Evolutionary conservation across 2,329 filamentous ascomycete species (phyloP).

Genomic region (Neofusicoccum parvum): DNA sequence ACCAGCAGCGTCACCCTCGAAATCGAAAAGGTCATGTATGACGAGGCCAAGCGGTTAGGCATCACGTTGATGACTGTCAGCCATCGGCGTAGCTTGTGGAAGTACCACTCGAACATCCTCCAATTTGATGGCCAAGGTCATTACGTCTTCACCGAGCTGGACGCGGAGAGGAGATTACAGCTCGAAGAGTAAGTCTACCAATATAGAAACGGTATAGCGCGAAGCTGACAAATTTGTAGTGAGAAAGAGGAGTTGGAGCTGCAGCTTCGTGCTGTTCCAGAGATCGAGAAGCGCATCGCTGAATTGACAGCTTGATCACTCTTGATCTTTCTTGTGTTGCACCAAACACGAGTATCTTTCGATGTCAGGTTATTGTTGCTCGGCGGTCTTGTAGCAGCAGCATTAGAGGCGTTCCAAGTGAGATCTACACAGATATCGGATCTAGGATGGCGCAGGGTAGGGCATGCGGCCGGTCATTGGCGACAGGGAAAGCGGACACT

Average conservation of each 20-base stretch:
- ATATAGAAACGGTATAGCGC: background rate
- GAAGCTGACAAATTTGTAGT: slow-evolving; percentile 39
- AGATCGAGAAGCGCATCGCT: slow-evolving; percentile 80
- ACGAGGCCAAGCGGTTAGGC: slow-evolving; percentile 85
- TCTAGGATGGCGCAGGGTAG: background rate
- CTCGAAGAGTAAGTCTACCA: slow-evolving; percentile 71
- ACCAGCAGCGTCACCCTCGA: slow-evolving; percentile 94
- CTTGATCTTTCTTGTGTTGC: background rate
- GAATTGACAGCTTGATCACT: slow-evolving; percentile 62
- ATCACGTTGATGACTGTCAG: slow-evolving; percentile 97
- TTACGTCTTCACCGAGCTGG: slow-evolving; percentile 85
- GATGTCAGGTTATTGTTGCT: background rate
- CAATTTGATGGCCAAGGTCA: slow-evolving; percentile 96
- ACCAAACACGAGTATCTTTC: background rate
- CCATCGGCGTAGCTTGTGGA: slow-evolving; percentile 89
- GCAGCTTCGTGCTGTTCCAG: slow-evolving; percentile 79
- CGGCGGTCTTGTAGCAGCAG: background rate
- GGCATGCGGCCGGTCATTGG: background rate
- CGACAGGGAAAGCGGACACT: background rate
- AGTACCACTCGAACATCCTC: slow-evolving; percentile 90
- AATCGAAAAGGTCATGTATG: slow-evolving; percentile 95
- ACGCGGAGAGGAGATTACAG: slow-evolving; percentile 80
- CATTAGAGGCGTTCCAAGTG: slow-evolving; percentile 7
- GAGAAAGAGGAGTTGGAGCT: slow-evolving; percentile 94
- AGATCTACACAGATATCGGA: background rate